phyloP scores from a whole-genome alignment of 2,329 filamentous ascomycete genomes.

The Botrytis squamosa region DNA sequence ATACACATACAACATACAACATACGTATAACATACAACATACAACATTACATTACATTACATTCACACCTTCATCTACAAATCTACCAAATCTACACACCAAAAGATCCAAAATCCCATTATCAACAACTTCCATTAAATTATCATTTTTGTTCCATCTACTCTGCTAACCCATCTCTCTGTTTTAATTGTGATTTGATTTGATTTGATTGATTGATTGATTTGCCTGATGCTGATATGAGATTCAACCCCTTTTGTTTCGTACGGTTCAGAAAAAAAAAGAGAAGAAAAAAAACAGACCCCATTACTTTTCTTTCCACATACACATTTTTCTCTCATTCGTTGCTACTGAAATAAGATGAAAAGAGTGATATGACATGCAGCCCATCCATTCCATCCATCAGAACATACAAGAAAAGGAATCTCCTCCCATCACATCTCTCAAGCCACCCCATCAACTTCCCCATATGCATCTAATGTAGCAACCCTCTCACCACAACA shows the following conservation, averaged over 20 bases:
- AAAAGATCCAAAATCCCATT: not conserved
- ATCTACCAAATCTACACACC: not conserved
- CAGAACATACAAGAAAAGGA: conserved; percentile 4
- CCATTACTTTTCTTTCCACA: conserved; percentile 15
- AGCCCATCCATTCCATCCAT: conserved; percentile 5
- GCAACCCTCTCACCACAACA: not conserved
- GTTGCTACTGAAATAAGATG: conserved; percentile 25
- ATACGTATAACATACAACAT: no score
- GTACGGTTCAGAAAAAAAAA: not conserved
- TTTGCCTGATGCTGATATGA: conserved; percentile 1
- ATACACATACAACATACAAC: no score
- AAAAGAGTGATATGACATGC: conserved; percentile 22
- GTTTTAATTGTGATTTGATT: not conserved
- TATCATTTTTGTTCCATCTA: not conserved
- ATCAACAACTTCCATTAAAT: conserved; percentile 4
- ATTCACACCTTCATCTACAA: not conserved
- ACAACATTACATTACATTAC: not conserved
- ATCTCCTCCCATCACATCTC: not conserved
- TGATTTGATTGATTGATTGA: conserved; percentile 6
- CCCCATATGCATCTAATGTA: conserved; percentile 6
- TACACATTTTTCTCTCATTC: conserved; percentile 33
- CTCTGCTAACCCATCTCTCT: not conserved
- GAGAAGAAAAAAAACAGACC: not conserved
- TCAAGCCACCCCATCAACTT: not conserved
- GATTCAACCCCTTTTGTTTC: conserved; percentile 6